Evolutionary conservation across 768 basidiomycete genomes (phyloP).

Genomic region (Russula compacta): DNA sequence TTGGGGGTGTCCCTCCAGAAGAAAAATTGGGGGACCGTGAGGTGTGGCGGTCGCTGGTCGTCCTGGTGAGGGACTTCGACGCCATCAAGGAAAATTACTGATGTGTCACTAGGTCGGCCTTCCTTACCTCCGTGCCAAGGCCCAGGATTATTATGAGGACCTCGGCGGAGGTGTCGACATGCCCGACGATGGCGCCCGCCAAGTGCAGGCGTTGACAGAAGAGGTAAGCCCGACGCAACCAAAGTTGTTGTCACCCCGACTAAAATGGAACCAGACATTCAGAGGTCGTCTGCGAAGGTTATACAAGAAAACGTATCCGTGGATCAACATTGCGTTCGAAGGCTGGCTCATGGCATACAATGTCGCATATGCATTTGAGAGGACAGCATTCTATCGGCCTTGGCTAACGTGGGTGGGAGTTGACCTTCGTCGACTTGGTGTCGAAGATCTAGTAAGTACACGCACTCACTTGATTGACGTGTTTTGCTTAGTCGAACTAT

Average conservation of each 20-base stretch:
- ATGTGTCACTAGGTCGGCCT: constrained; percentile 55
- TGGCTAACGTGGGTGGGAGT: constrained; percentile 85
- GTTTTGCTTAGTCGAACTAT: constrained; percentile 4
- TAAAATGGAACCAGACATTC: constrained; percentile 33
- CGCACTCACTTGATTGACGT: not conserved
- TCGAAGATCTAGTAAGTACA: constrained; percentile 65
- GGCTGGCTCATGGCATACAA: constrained; percentile 79
- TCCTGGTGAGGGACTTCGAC: constrained; percentile 51
- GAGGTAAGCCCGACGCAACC: constrained; percentile 33
- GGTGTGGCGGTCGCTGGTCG: constrained; percentile 65
- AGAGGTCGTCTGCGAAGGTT: constrained; percentile 44
- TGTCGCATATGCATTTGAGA: constrained; percentile 83
- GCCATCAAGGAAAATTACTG: not conserved
- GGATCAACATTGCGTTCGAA: constrained; percentile 69
- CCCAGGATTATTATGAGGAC: constrained; percentile 83
- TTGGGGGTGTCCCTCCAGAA: constrained; percentile 52
- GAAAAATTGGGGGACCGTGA: constrained; percentile 61
- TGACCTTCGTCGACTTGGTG: constrained; percentile 67
- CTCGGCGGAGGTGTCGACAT: constrained; percentile 79
- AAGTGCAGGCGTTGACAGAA: constrained; percentile 40
- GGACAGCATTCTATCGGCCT: constrained; percentile 78
- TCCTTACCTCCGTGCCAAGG: constrained; percentile 84
- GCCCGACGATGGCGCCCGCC: constrained; percentile 39
- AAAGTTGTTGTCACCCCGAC: constrained; percentile 1
- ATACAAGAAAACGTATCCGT: constrained; percentile 77